Evolutionary conservation across 2,329 filamentous ascomycete genomes (phyloP), one percentile per base, ranked within the genome.

Genomic region (Curvularia sp.): DNA sequence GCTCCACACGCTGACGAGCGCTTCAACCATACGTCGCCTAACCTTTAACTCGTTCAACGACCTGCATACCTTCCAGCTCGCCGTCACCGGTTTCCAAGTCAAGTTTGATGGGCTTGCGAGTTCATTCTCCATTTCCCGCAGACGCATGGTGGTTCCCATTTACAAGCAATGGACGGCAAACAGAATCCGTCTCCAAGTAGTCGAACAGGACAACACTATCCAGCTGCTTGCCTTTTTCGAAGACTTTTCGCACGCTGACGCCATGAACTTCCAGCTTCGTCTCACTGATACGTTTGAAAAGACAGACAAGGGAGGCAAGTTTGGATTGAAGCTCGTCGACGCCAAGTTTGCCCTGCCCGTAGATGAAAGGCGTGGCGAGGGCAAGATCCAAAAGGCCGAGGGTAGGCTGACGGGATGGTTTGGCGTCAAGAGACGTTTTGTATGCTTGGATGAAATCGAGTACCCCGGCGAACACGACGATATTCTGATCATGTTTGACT

Each of bases 381-480:
- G 75, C 38, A 88, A 70, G 79, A 76, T 76, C 66, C 71, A 84
- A 2, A 83, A 82, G 33, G 82, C 83, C 58, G 83, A 82, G 53
- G 74, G 73, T 0, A 62, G 65, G 30, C 80, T 70, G 68, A 85
- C 65, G 75, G 84, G 43, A 76, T 81, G 58, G 81, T 82, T 64
- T 77, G 81, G 60, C 77, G 83, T 86, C 47, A 87, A 89, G 61
- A 86, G 88, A 73, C 85, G 87, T 26, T 97, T 94, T 79, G 84
- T 96, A 39, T 95, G 91, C 74, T 79, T 97, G 58, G 93, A 97
- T 76, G 86, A 93, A 76, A 89, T 93, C 18, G 93, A 97, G 69
- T 91, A 96, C 76, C 91, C 93, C 0, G 91, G 91, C 50, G 93
- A 97, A 79, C 92, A 97, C 77, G 93, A 97, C 75, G 93, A 97